These are phyloP conservation scores for Epichloe hybrida DNA, from an alignment of 2,329 filamentous ascomycete species.

Conservation along the genomic window DNA sequence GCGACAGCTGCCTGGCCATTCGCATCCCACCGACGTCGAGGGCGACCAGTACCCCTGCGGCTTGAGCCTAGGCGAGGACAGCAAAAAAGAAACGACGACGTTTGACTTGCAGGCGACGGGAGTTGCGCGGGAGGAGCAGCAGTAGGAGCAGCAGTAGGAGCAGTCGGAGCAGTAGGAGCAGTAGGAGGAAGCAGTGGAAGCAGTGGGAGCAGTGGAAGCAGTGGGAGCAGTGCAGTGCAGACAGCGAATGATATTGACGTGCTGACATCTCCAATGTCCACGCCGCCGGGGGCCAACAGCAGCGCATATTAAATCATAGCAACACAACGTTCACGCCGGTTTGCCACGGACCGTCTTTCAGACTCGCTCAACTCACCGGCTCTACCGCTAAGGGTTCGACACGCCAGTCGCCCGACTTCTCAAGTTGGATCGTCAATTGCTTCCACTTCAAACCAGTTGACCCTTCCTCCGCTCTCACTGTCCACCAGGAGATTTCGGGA, in stretches of 20 bases:
- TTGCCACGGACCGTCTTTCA: background rate
- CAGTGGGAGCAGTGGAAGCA: no score
- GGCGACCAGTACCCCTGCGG: background rate
- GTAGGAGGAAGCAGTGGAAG: background rate
- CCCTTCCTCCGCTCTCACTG: background rate
- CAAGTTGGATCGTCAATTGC: background rate
- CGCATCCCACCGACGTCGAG: background rate
- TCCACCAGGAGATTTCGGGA: background rate
- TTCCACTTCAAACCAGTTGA: background rate
- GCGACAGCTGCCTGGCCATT: background rate
- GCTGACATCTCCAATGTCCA: background rate
- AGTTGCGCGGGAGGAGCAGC: no score
- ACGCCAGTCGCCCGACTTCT: background rate
- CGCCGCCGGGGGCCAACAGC: background rate
- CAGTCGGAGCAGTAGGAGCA: no score
- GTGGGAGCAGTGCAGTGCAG: background rate
- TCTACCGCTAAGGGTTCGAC: background rate
- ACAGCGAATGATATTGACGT: background rate
- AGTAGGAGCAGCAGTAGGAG: background rate
- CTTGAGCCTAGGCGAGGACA: background rate
- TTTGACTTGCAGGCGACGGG: no score
- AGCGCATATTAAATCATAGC: background rate
- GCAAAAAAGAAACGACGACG: no score
- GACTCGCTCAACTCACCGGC: background rate
- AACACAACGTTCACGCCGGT: background rate